Conservation (phyloP, 345 rosid species). For the Gossypium mustelinum region DNA sequence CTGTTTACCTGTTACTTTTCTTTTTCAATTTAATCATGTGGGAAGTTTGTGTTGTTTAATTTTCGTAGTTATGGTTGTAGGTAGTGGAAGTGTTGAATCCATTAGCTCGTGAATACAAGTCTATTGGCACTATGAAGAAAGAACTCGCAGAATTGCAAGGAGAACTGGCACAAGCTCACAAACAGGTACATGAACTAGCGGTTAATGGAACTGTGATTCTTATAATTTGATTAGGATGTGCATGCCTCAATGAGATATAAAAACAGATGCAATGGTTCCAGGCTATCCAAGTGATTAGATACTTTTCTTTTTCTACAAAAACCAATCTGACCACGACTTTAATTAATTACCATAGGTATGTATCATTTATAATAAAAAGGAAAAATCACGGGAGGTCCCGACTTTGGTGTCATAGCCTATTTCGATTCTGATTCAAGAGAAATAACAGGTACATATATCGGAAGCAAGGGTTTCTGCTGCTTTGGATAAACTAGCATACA, state of each 20-base stretch:
- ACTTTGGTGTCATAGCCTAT: conserved; percentile 9
- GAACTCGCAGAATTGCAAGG: conserved; percentile 88
- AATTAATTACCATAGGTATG: not conserved
- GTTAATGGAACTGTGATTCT: not conserved
- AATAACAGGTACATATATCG: conserved; percentile 84
- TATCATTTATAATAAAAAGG: not conserved
- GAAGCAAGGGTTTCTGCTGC: conserved; percentile 94
- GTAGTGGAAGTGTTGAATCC: conserved; percentile 98
- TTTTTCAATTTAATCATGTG: not conserved
- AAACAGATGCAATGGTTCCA: not conserved
- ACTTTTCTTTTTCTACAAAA: not conserved
- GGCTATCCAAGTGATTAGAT: not conserved
- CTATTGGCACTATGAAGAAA: conserved; percentile 84
- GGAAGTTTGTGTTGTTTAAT: conserved; percentile 11
- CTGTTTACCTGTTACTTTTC: not conserved
- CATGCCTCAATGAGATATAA: not conserved
- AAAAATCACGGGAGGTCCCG: not conserved
- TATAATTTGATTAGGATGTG: not conserved
- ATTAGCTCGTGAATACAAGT: conserved; percentile 92
- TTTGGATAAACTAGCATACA: conserved; percentile 86
- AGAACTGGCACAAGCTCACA: conserved; percentile 79
- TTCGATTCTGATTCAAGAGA: conserved; percentile 16
- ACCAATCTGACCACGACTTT: not conserved
- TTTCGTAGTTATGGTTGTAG: conserved; percentile 28
- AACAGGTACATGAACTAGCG: conserved; percentile 48